Base-by-base conservation (phyloP, 805 yeast species). In the Saturnispora hagleri region DNA sequence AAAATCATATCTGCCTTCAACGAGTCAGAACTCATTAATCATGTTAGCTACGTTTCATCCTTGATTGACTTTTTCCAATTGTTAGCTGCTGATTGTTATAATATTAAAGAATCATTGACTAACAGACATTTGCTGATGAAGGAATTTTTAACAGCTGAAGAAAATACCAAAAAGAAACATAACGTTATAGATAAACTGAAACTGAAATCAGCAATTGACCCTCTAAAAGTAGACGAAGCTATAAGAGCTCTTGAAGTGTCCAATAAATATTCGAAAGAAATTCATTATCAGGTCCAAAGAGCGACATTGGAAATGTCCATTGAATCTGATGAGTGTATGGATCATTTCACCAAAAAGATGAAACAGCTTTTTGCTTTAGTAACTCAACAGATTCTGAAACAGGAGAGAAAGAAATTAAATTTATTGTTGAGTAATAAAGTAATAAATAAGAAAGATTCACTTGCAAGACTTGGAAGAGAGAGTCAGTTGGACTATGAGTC, bases 71-170 rank as follows among this genome's bases (percentile, higher is more conserved):
- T 85, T 1, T 64, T 89, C 15, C 79, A 74, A 51, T 72, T 77
- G 59, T 70, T 89, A 28, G 71, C 80, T 3, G 77, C 78, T 55
- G 97, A 90, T 59, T 84, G 93, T 15, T 93, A 84, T 65, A 82
- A 85, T 53, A 84, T 90, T 52, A 93, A 93, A 66, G 99, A 93
- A 68, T 84, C 96, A 0, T 72, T 93, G 51, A 93, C 99, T 0
- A 90, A 91, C 68, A 75, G 99, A 53, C 96, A 93, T 65, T 73
- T 93, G 52, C 69, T 91, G 38, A 93, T 93, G 96, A 77, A 97
- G 50, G 99, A 93, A 58, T 72, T 89, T 48, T 61, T 79, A 33
- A 85, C 80, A 62, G 90, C 97, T 2, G 95, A 90, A 65, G 79
- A 81, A 7, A 79, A 74, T 52, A 81, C 96, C 1, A 80, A 77